Base-by-base conservation (phyloP, 2,329 filamentous ascomycete genomes). In the Beauveria rudraprayagi region DNA sequence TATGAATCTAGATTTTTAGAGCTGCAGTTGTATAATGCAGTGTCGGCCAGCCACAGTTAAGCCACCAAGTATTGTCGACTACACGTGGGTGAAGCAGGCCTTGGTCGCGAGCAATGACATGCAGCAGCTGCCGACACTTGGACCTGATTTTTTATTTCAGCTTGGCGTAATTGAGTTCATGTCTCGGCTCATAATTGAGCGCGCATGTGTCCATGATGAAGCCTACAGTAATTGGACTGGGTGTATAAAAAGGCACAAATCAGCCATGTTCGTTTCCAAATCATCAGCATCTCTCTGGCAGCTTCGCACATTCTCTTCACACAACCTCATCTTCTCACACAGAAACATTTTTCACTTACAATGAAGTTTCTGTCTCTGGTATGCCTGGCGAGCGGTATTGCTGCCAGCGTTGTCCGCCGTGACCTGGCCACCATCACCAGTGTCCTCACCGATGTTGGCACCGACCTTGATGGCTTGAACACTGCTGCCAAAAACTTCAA, bases 401-500 rank as follows among this genome's bases (percentile, higher is more conserved):
- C 60, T 24, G 60, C 60, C 34, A 50, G 50, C 37, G 54, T 64
- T 43, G 34, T 63, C 51, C 60, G 56, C 54, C 64, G 64, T 19
- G 61, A 67, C 44, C 26, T 67, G 19, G 19, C 40, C 10, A 48
- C 48, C 44, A 56, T 68, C 56, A 46, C 61, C 22, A n/a, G 26
- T 19, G 64, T 64, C 40, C 51, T 68, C 55, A 7, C 3, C 14
- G 43, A 11, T 14, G 61, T 67, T 53, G 48, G 60, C 2, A 1
- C 24, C 8, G 56, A 55, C 57, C 65, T 70, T 54, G 64, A 65
- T 8, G n/a, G 28, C 19, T 58, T 70, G 11, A 64, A 65, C 63
- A 65, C 48, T 9, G 68, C 68, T 22, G 61, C 67, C 61, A 64
- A 67, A n/a, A 52, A 46, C 52, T 70, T 69, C 66, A 63, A 55